These are phyloP conservation scores for Lachnellula subtilissima DNA, from an alignment of 2,329 filamentous ascomycete species.

Conservation along the genomic window DNA sequence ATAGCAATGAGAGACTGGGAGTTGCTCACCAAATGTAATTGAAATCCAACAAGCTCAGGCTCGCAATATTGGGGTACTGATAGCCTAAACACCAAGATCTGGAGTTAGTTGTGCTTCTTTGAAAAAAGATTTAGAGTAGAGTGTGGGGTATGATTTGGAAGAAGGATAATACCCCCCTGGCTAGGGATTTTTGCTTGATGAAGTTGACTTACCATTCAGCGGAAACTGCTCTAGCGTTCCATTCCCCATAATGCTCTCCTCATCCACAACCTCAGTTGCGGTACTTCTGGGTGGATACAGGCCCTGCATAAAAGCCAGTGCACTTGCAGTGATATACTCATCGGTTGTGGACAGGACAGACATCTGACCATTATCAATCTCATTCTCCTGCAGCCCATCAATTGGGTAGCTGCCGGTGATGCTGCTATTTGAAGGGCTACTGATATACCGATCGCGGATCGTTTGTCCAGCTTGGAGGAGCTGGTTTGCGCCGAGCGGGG, in stretches of 20 bases:
- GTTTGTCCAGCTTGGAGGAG: slow-evolving; percentile 44
- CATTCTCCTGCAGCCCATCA: slow-evolving; percentile 37
- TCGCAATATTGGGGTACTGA: slow-evolving; percentile 68
- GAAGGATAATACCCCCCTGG: too few species aligned
- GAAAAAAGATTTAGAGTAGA: too few species aligned
- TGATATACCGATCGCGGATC: slow-evolving; percentile 47
- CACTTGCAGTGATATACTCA: slow-evolving; percentile 57
- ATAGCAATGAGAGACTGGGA: background rate
- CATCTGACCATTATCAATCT: slow-evolving; percentile 47
- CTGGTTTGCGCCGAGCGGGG: slow-evolving; percentile 50
- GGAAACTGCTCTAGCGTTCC: slow-evolving; percentile 59
- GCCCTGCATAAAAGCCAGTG: slow-evolving; percentile 75
- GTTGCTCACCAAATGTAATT: slow-evolving; percentile 41
- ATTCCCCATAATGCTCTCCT: slow-evolving; percentile 50
- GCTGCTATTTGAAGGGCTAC: slow-evolving; percentile 20
- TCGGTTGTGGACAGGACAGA: slow-evolving; percentile 38
- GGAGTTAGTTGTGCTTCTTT: too few species aligned
- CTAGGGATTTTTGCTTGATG: too few species aligned
- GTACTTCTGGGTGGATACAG: slow-evolving; percentile 64
- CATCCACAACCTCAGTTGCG: slow-evolving; percentile 15
- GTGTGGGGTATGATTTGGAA: too few species aligned
- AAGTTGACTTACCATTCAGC: slow-evolving; percentile 43
- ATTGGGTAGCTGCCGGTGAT: slow-evolving; percentile 36
- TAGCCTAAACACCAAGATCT: slow-evolving; percentile 44
- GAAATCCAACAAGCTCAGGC: slow-evolving; percentile 43